phyloP scores from a whole-genome alignment of 805 yeast genomes.

The Teunomyces aglyptinius region DNA sequence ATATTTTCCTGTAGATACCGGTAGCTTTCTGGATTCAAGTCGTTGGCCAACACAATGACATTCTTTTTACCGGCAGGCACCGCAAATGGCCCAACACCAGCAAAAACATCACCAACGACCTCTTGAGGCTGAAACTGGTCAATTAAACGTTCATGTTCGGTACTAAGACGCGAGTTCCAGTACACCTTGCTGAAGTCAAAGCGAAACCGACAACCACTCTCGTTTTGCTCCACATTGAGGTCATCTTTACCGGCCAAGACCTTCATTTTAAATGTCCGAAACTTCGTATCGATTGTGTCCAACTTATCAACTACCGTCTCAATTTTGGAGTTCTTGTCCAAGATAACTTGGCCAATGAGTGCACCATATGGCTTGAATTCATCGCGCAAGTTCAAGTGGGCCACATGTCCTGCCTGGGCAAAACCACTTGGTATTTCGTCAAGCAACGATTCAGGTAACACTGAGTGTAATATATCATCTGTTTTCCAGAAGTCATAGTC shows the following conservation, averaged over 20 bases:
- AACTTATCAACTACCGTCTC: conserved; percentile 90
- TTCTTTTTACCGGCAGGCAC: conserved; percentile 90
- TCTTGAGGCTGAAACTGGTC: conserved; percentile 58
- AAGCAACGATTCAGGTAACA: conserved; percentile 67
- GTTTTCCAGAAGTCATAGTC: conserved; percentile 83
- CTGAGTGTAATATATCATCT: conserved; percentile 78
- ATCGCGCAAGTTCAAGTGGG: conserved; percentile 82
- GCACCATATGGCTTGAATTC: conserved; percentile 80
- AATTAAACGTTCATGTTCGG: conserved; percentile 87
- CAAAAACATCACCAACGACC: conserved; percentile 92
- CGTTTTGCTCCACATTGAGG: conserved; percentile 79
- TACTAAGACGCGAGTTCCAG: conserved; percentile 94
- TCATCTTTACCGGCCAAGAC: conserved; percentile 83
- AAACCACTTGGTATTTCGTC: conserved; percentile 87
- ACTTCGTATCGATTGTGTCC: conserved; percentile 81
- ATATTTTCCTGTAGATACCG: conserved; percentile 69
- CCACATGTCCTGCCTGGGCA: conserved; percentile 92
- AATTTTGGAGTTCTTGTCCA: conserved; percentile 82
- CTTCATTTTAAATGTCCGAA: conserved; percentile 91
- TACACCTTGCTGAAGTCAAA: conserved; percentile 93
- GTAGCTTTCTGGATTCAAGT: conserved; percentile 84
- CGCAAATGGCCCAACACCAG: conserved; percentile 98
- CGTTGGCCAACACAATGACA: conserved; percentile 84
- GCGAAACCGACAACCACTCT: conserved; percentile 77
- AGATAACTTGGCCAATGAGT: conserved; percentile 83